Evolutionary conservation across 1,139 yeast species (phyloP), one percentile per base, ranked within the genome.

Genomic region (Scheffersomyces segobiensis): DNA sequence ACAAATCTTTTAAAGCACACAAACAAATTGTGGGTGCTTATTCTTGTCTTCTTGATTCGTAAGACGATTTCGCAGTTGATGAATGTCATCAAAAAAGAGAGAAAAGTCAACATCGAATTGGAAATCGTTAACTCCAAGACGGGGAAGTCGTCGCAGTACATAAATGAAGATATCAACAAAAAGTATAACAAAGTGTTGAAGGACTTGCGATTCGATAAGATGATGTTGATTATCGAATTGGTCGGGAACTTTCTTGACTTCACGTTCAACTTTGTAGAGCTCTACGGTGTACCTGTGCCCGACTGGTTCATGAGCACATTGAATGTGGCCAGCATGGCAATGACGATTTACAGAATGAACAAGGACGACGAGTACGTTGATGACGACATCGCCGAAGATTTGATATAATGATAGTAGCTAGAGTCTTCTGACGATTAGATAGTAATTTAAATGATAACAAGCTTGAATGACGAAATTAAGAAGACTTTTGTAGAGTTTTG

Each of bases 301-400:
- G 77, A 74, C 50, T 80, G 83, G 83, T 66, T 79, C 54, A 79
- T 80, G 83, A 74, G 72, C 60, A 57, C 67, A 12, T 75, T 80
- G 71, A 80, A 80, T 62, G 70, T 78, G 55, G 74, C 82, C 46
- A 78, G 83, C 62, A 80, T 80, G 84, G 74, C 73, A 57, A 80
- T 80, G 84, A 79, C 84, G 14, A 70, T 80, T 52, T 80, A 80
- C 71, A 78, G 84, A 71, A 80, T 80, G 84, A 80, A 80, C 69
- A 80, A 80, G 66, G 84, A 80, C 63, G 84, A 80, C 60, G 84
- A 80, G 67, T 80, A 80, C 62, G 64, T 75, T 47, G 84, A 80
- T 64, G 84, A 80, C 65, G 83, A 80, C 62, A 76, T 80, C 17
- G 71, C 80, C 21, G 82, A 80, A 57, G 84, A 80, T 59, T 70